Evolutionary conservation across 257 asterid species (phyloP), one percentile per base, ranked within the genome.

Genomic region (Ophiorrhiza pumila): DNA sequence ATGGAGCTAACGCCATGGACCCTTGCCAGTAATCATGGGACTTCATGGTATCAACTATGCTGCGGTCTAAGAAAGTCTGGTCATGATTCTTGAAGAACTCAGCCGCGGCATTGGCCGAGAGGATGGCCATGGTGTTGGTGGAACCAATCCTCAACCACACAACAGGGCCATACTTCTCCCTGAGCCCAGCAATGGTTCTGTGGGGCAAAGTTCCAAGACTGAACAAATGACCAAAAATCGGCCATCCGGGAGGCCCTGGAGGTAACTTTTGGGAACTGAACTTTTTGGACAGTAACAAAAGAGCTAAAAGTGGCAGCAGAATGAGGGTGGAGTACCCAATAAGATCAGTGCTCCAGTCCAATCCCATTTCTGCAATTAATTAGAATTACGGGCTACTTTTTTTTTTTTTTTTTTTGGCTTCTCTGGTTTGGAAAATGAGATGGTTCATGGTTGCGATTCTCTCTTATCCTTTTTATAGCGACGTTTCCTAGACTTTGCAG

Each of bases 191-290:
- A 20, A 85, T 37, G 43, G 87, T 85, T n/a, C n/a, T 47, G 82
- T 85, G 84, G 0, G 93, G 93, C 87, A 78, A 70, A 18, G n/a
- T n/a, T n/a, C n/a, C n/a, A n/a, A n/a, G n/a, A n/a, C n/a, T n/a
- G n/a, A n/a, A n/a, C n/a, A n/a, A n/a, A n/a, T n/a, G n/a, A n/a
- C n/a, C n/a, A n/a, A n/a, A n/a, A n/a, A n/a, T n/a, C n/a, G 90
- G 93, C 90, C 87, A 82, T 32, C 93, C 89, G 2, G 69, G 82
- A 0, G 93, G 90, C 0, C 93, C 90, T 0, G 93, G 90, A 2
- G 93, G 90, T 13, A 82, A 58, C n/a, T 71, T 41, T 50, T 55
- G 27, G 9, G 69, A 9, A 49, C 65, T 4, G 45, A 71, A 0
- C 55, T 67, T 46, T 1, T 17, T 14, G 47, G 66, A 80, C 23